Evolutionary conservation across 1,139 yeast species (phyloP).

Genomic region (Chernovozyma aurita): DNA sequence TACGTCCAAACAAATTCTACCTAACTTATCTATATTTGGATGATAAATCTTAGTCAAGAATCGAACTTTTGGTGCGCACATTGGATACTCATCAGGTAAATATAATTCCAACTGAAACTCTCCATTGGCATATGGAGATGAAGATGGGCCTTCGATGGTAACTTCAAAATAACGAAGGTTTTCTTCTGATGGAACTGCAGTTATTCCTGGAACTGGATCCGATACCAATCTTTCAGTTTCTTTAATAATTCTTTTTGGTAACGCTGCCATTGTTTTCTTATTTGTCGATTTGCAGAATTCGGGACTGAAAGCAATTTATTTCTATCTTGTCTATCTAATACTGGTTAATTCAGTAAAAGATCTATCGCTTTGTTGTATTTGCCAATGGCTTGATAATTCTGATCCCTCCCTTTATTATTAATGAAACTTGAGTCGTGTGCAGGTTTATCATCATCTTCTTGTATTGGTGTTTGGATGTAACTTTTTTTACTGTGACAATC

Average conservation of each 20-base stretch:
- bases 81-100: constrained; percentile 85
- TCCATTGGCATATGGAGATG: constrained; percentile 81
- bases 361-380: too few relatives aligned
- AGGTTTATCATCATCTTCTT: too few relatives aligned
- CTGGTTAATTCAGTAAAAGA: too few relatives aligned
- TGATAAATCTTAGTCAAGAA: constrained; percentile 92
- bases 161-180: constrained; percentile 84
- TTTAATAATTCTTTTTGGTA: constrained; percentile 87
- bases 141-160: constrained; percentile 83
- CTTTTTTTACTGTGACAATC: too few relatives aligned
- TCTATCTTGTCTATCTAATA: too few relatives aligned
- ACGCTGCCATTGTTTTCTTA: constrained; percentile 51
- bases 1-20: constrained; percentile 93
- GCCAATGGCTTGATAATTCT: too few relatives aligned
- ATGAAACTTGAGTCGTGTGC: too few relatives aligned
- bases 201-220: constrained; percentile 96
- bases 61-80: constrained; percentile 92
- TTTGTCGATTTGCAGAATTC: too few relatives aligned
- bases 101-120: constrained; percentile 71
- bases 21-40: constrained; percentile 93
- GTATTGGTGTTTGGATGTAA: too few relatives aligned
- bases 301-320: too few relatives aligned
- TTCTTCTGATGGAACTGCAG: constrained; percentile 90
- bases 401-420: too few relatives aligned
- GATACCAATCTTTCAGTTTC: constrained; percentile 89